Conservation (phyloP, 2,329 filamentous ascomycete genomes). For the Hypomyces perniciosus region DNA sequence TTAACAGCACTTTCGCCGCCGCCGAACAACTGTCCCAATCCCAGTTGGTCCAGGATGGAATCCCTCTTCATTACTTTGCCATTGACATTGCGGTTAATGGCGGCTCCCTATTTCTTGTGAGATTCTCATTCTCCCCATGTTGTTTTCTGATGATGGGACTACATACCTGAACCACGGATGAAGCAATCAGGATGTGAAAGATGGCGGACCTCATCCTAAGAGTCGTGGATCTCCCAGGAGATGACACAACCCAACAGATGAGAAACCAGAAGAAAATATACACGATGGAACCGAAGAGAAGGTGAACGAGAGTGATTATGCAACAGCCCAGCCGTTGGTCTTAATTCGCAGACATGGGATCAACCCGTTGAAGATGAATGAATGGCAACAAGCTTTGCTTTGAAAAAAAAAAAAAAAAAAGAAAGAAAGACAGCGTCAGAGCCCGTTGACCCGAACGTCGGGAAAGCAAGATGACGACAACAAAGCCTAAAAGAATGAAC, state of each 20-base stretch:
- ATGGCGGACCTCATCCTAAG: slow-evolving; percentile 17
- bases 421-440: slow-evolving; percentile 9
- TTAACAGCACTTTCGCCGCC: background rate
- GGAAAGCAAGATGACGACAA: slow-evolving; percentile 1
- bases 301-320: background rate
- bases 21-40: slow-evolving; percentile 12
- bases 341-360: slow-evolving; percentile 1
- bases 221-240: background rate
- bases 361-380: slow-evolving; percentile 6
- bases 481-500: slow-evolving; percentile 10
- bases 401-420: no score
- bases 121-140: background rate
- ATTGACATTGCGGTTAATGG: slow-evolving; percentile 1
- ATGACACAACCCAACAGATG: background rate
- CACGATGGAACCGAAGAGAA: background rate
- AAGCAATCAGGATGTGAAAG: slow-evolving; percentile 16
- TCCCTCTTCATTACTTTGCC: slow-evolving; percentile 4
- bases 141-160: background rate
- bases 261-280: background rate
- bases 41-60: slow-evolving; percentile 11
- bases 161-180: slow-evolving; percentile 17
- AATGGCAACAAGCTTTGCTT: slow-evolving; percentile 4
- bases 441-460: slow-evolving; percentile 3
- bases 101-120: slow-evolving; percentile 9
- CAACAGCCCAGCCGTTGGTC: slow-evolving; percentile 24